Base-by-base conservation (phyloP, 2,329 filamentous ascomycete genomes). In the Alternaria gansuensis region DNA sequence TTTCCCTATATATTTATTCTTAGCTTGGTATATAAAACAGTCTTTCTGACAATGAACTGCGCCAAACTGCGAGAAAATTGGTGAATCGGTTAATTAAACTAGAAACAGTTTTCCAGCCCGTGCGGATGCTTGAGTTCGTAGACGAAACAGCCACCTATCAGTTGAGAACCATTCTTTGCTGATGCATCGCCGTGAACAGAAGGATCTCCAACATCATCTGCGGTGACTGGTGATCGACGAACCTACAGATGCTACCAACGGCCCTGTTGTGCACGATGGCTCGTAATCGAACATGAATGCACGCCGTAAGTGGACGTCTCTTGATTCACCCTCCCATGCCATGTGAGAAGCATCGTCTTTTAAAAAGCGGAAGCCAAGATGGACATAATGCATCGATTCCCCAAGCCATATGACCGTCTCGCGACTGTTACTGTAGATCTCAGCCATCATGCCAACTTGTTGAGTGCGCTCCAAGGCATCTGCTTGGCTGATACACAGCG, bases 91-190 rank as follows among this genome's bases (percentile, higher is more conserved):
- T 37, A 33, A 21, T 50, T 37, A 59, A 21, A 45, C 49, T 29
- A 64, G 7, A 21, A 33, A 43, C 0, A 64, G 17, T 21, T 57
- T 52, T 10, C 17, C 29, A 5, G 40, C 23, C 1, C 13, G 8
- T 11, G 13, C 24, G 3, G 14, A 17, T 6, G 3, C 7, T 11
- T 45, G 23, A 13, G 53, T 9, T 60, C 66, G 36, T 67, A 60
- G n/a, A 56, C 44, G 34, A 66, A 69, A 31, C 66, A 66, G 44
- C 67, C 66, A 3, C 66, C 66, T 21, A 66, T 46, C n/a, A 67
- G 48, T 13, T 23, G 49, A 33, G 53, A 53, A 44, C 53, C 52
- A 40, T 37, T 28, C 8, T 40, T 17, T 9, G 21, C 2, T 28
- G n/a, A 17, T 5, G 29, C n/a, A 23, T 17, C 13, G 8, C 17